A percentile compares a stretch with the other conserved stretches of the same genome.
These are phyloP conservation scores for Nicotiana benthamiana DNA, from an alignment of 257 asterid species.

Conservation along the genomic window DNA sequence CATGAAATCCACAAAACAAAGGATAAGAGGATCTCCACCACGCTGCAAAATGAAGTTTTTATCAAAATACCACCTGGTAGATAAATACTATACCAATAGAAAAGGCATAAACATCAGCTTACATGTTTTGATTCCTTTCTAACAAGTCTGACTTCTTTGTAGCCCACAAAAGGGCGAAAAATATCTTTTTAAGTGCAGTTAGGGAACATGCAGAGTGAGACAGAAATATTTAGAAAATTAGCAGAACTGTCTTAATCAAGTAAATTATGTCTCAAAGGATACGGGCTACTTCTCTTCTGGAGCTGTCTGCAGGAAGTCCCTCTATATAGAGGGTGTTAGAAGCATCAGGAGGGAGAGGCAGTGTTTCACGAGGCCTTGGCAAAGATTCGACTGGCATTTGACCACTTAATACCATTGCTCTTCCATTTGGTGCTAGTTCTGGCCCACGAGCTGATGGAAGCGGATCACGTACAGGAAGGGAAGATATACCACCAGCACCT, in stretches of 20 bases:
- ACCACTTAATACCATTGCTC: constrained; percentile 25
- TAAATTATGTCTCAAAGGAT: constrained; percentile 24
- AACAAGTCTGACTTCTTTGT: constrained; percentile 53
- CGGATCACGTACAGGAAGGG: constrained; percentile 25
- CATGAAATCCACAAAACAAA: constrained; percentile 46
- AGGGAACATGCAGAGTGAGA: constrained; percentile 12
- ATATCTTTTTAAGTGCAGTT: constrained; percentile 29
- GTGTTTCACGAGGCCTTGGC: constrained; percentile 27
- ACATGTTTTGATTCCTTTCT: constrained; percentile 48
- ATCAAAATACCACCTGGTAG: neutral
- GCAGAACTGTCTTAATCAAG: neutral
- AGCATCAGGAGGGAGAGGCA: constrained; percentile 56
- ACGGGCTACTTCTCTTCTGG: constrained; percentile 54
- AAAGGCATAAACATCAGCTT: constrained; percentile 8
- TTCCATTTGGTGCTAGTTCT: constrained; percentile 29
- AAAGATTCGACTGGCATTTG: constrained; percentile 28
- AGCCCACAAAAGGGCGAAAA: constrained; percentile 54
- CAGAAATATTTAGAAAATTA: neutral
- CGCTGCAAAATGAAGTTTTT: constrained; percentile 28
- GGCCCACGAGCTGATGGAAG: constrained; percentile 22
- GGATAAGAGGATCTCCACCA: constrained; percentile 46
- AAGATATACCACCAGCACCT: constrained; percentile 22
- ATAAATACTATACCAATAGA: neutral
- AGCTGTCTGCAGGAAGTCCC: constrained; percentile 51
- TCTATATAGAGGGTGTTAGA: constrained; percentile 45